Evolutionary conservation across 2,329 filamentous ascomycete genomes (phyloP).

Genomic region (Lachnellula subtilissima): DNA sequence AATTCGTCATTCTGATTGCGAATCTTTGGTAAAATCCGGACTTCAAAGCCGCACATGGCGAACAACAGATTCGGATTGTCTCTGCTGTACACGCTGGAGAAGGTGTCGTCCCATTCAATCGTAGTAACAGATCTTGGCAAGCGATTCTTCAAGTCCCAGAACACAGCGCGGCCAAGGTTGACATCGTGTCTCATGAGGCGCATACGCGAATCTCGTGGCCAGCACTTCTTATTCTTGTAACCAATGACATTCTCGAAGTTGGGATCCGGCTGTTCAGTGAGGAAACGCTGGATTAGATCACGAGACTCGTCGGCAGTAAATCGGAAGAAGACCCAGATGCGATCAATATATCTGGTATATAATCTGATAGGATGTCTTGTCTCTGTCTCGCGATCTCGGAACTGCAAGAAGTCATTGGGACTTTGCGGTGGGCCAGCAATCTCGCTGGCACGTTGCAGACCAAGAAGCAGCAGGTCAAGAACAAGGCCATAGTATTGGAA

Average conservation of each 20-base stretch:
- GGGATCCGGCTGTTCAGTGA: constrained; percentile 96
- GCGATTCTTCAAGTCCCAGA: constrained; percentile 98
- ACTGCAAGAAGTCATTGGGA: constrained; percentile 97
- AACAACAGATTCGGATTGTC: constrained; percentile 97
- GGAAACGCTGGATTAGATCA: constrained; percentile 92
- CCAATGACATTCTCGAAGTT: constrained; percentile 99
- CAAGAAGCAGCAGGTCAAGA: constrained; percentile 85
- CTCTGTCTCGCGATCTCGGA: constrained; percentile 88
- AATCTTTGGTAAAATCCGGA: constrained; percentile 91
- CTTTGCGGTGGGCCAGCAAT: constrained; percentile 90
- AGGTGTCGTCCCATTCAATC: constrained; percentile 98
- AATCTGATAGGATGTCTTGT: constrained; percentile 90
- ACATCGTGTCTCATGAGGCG: constrained; percentile 98
- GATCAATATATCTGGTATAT: constrained; percentile 98
- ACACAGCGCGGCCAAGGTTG: constrained; percentile 92
- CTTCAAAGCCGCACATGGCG: constrained; percentile 97
- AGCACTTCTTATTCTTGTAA: constrained; percentile 99
- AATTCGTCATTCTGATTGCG: constrained; percentile 96
- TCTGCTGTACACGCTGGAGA: constrained; percentile 94
- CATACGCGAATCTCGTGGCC: constrained; percentile 97
- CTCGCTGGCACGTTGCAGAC: constrained; percentile 93
- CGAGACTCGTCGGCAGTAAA: constrained; percentile 92
- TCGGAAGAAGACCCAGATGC: constrained; percentile 95
- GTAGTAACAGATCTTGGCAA: constrained; percentile 92
- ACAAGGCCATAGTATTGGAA: constrained; percentile 99